phyloP scores from a whole-genome alignment of 1,284 basidiomycete species.

The Ustilago tritici region DNA sequence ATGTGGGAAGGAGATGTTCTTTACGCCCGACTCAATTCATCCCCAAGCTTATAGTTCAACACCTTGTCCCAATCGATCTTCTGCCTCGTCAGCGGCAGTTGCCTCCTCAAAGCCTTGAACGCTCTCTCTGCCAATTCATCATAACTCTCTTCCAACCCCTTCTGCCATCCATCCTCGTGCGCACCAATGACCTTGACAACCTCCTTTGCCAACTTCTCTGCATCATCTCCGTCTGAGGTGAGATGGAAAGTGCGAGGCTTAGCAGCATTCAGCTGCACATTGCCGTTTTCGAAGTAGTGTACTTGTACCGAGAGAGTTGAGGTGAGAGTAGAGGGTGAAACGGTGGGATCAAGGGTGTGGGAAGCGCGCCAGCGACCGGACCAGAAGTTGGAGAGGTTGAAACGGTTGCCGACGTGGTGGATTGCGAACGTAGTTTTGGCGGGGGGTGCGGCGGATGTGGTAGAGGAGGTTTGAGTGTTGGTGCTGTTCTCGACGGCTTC shows the following conservation, averaged over 20 bases:
- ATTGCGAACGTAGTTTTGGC: conserved; percentile 41
- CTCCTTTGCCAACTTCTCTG: conserved; percentile 26
- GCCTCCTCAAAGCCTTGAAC: conserved; percentile 64
- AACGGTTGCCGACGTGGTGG: conserved; percentile 66
- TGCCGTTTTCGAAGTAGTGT: conserved; percentile 69
- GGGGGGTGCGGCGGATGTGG: conserved; percentile 1
- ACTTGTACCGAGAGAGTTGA: conserved; percentile 52
- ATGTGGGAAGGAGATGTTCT: background rate
- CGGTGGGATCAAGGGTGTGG: conserved; percentile 45
- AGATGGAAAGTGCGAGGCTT: conserved; percentile 36
- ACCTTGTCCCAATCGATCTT: conserved; percentile 69
- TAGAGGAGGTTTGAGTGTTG: conserved; percentile 2
- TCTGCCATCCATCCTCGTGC: conserved; percentile 63
- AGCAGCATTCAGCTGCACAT: conserved; percentile 63
- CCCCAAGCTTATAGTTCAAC: conserved; percentile 59
- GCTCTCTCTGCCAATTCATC: conserved; percentile 60
- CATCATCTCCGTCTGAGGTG: conserved; percentile 11
- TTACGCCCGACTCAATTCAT: conserved; percentile 48
- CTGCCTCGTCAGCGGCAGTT: conserved; percentile 66
- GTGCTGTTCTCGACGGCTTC: conserved; percentile 20
- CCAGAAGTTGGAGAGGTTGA: conserved; percentile 69
- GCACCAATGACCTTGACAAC: conserved; percentile 47
- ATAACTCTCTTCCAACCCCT: conserved; percentile 40
- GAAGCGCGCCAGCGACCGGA: conserved; percentile 64
- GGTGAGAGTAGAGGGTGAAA: conserved; percentile 10